Base-by-base conservation (phyloP, 306 rosid genomes). In the Gastrolobium villosum region DNA sequence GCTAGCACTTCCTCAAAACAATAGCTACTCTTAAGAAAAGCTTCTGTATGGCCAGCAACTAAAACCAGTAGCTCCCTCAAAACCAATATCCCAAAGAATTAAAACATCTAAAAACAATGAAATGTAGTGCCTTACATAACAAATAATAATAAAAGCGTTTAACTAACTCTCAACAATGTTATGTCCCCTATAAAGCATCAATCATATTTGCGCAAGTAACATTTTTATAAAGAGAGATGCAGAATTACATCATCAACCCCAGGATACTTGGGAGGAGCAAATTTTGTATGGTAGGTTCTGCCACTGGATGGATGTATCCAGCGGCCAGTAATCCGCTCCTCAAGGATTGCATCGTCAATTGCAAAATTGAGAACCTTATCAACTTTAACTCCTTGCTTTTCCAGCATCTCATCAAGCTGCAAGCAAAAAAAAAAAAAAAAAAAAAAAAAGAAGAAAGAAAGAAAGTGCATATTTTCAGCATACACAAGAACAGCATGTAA, bases 271-370 rank as follows among this genome's bases (percentile, higher is more conserved):
- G 99, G 93, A 63, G 97, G 99, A 6, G 97, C 93, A 82, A 88
- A 94, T 85, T 90, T 94, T 1, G 93, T 89, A 85, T 94, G 99
- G 72, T 94, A 94, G 67, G 89, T 89, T 85, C 97, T 88, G 65
- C 99, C 99, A 82, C 99, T 94, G 46, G 93, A 69, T 45, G 97
- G 93, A 86, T 94, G 99, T 70, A 94, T 90, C 99, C 99, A 94
- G 52, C 97, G 95, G 31, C 99, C 97, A 34, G 97, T 92, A 72
- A 94, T 94, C 84, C 99, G 83, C 84, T 94, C 99, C 86, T 94
- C 99, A 52, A 94, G 92, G 53, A 94, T 79, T 13, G 91, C 45
- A 30, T 94, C 99, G 43, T 92, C 97, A 80, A 37, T 78, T 53
- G 92, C 91, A 78, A 92, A 92, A 77, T 92, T 92, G 73, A 94